These are phyloP conservation scores for Debaryomyces robertsiae DNA, from an alignment of 1,139 yeast species.

Conservation along the genomic window DNA sequence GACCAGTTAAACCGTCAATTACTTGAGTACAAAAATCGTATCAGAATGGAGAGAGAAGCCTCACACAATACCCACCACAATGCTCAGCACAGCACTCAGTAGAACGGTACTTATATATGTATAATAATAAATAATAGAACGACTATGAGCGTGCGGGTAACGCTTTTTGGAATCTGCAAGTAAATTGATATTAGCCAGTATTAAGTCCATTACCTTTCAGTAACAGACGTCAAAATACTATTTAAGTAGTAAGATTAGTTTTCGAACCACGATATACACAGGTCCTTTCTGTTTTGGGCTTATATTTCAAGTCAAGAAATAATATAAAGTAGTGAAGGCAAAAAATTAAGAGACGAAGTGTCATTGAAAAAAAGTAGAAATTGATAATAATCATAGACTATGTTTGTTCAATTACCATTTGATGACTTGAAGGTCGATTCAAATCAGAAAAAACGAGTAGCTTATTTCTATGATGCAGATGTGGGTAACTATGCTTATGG, in stretches of 20 bases:
- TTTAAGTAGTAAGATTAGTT: too few relatives aligned
- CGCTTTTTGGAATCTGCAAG: background rate
- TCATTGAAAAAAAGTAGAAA: slow-evolving; percentile 3
- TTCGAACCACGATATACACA: background rate
- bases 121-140: too few relatives aligned
- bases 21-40: slow-evolving; percentile 28
- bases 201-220: background rate
- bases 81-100: background rate
- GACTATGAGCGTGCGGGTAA: background rate
- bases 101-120: background rate
- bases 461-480: slow-evolving; percentile 64
- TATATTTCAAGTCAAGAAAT: background rate
- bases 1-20: slow-evolving; percentile 51
- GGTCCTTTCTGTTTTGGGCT: background rate
- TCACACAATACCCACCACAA: background rate
- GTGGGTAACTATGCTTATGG: slow-evolving; percentile 98
- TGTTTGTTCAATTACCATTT: slow-evolving; percentile 49
- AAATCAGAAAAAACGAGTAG: slow-evolving; percentile 45
- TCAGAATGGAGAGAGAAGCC: slow-evolving; percentile 21
- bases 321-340: slow-evolving; percentile 1
- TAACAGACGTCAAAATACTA: too few relatives aligned
- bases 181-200: background rate
- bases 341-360: background rate
- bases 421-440: slow-evolving; percentile 48
- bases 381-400: slow-evolving; percentile 14